Base-by-base conservation (phyloP, 306 rosid genomes). In the Psophocarpus tetragonolobus region DNA sequence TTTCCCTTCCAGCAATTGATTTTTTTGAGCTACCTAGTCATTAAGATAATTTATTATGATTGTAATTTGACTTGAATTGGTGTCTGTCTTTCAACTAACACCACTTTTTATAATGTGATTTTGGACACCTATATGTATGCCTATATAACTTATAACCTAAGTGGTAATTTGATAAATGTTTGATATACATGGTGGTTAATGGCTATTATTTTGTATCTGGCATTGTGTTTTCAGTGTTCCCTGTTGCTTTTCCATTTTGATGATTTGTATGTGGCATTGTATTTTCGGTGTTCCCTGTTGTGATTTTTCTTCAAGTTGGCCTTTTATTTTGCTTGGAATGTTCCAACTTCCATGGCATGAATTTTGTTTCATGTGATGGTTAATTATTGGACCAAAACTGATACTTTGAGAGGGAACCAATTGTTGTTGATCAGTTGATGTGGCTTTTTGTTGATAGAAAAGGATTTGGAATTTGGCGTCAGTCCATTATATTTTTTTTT, bases 351-450 rank as follows among this genome's bases (percentile, higher is more conserved):
- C n/a, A n/a, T 68, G 65, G 21, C 65, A 32, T 75, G 72, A 17
- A 11, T 9, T 68, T 71, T 75, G 76, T 51, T 81, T 54, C 4
- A 29, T 33, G 26, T 39, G 47, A 51, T 39, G 35, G 29, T 35
- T 27, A 44, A 26, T 26, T 53, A n/a, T 53, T 73, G 51, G 9
- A 70, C 69, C 38, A 4, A 33, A 66, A 29, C 36, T 67, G 65
- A 36, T 67, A 35, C 58, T 18, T 9, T 15, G 14, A 3, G 14
- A 3, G 63, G 73, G 62, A 64, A 5, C 24, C 21, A 29, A 27
- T 32, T 45, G 51, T 20, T 81, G 66, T 33, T 74, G 30, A 56
- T 56, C 15, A 74, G 66, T 33, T 74, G 30, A 56, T 56, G 18
- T 75, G 57, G n/a, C n/a, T 45, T 45, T 57, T 45, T 30, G 18